These are phyloP conservation scores for Eutreptiella sp. DNA, from an alignment of 208 protist species.

Conservation along the genomic window DNA sequence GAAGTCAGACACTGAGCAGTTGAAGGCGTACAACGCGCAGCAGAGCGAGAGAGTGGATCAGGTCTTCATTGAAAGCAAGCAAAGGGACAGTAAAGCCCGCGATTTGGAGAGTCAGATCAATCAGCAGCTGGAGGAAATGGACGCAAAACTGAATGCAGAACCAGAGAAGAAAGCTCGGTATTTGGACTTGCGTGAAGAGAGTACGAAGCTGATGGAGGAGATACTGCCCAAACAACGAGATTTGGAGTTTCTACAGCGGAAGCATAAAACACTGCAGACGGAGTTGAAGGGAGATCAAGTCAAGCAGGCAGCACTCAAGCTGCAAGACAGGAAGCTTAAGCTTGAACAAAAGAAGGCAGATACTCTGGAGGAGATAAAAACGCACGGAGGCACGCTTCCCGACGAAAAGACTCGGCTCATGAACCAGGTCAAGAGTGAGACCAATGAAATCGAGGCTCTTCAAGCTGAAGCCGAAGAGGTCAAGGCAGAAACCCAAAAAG, in stretches of 20 bases:
- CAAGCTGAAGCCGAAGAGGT: conserved; percentile 38
- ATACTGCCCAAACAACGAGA: conserved; percentile 7
- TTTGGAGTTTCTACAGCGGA: neutral
- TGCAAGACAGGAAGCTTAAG: conserved; percentile 65
- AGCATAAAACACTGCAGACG: conserved; percentile 5
- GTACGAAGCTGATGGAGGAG: neutral
- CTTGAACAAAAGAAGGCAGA: conserved; percentile 14
- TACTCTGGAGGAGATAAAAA: conserved; percentile 47
- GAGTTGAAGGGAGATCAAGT: conserved; percentile 33
- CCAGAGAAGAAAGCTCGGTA: conserved; percentile 15
- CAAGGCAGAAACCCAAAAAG: conserved; percentile 22
- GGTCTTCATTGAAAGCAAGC: conserved; percentile 66
- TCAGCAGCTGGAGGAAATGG: conserved; percentile 66
- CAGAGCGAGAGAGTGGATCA: conserved; percentile 63
- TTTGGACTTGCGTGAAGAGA: conserved; percentile 14
- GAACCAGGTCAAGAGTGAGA: conserved; percentile 56
- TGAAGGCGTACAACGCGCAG: conserved; percentile 58
- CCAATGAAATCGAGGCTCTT: conserved; percentile 65
- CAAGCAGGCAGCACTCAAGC: conserved; percentile 62
- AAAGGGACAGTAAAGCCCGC: conserved; percentile 60
- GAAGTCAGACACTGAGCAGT: conserved; percentile 54
- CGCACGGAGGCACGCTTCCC: conserved; percentile 30
- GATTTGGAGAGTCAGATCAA: conserved; percentile 50
- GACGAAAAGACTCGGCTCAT: conserved; percentile 71
- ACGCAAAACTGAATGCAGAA: conserved; percentile 33